Base-by-base conservation (phyloP, 163 green algal genomes). In the Scenedesmus sp. region DNA sequence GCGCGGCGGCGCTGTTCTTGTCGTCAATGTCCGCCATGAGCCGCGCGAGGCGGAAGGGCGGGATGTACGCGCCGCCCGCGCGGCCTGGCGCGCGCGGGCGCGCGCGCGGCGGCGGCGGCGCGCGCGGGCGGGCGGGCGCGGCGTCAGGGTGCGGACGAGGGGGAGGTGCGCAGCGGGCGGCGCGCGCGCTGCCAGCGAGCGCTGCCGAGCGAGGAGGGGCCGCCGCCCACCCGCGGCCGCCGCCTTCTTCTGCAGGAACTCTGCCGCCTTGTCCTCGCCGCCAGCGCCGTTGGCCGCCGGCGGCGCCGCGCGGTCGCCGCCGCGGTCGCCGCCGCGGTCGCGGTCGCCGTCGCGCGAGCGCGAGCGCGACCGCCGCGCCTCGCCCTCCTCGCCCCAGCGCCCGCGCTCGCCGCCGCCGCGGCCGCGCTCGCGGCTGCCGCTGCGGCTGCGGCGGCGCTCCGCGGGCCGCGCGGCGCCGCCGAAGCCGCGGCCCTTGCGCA, bases 41-140 rank as follows among this genome's bases (percentile, higher is more conserved):
- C 78, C 93, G 89, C 24, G 93, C 93, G 67, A 98, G 90, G 87
- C 96, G 96, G 89, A 98, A 99, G 18, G 96, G 96, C 2, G 96
- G 96, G 47, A 99, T 94, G 87, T 99, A 99, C 36, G 94, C 93
- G 10, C 96, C 96, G 2, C 95, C 93, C 33, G 90, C 86, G 39
- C 70, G 70, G 36, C 60, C 70, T 76, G 63, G 39, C 10, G 39
- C 7, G 6, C n/a, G n/a, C n/a, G n/a, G n/a, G n/a, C n/a, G n/a
- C n/a, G n/a, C n/a, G n/a, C n/a, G n/a, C n/a, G n/a, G n/a, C n/a
- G n/a, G n/a, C n/a, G n/a, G n/a, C n/a, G n/a, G n/a, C n/a, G n/a
- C n/a, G n/a, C n/a, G n/a, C n/a, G n/a, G n/a, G n/a, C n/a, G n/a
- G n/a, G n/a, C n/a, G n/a, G n/a, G n/a, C n/a, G n/a, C n/a, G n/a